Conservation (phyloP, 1,284 basidiomycete genomes). For the Puccinia novopanici region DNA sequence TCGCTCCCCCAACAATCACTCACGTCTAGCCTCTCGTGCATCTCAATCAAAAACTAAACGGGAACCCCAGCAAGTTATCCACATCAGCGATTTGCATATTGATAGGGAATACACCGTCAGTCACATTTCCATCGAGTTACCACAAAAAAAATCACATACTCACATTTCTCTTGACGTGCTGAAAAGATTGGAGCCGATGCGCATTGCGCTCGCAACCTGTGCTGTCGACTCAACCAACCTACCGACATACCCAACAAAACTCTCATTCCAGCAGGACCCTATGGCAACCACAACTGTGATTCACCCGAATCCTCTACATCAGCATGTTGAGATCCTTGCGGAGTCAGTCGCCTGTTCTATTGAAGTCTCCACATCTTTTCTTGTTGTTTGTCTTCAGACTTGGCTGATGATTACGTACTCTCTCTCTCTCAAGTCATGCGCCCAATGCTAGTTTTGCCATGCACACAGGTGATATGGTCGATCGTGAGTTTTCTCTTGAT, state of each 20-base stretch:
- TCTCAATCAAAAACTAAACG: constrained; percentile 27
- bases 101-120: constrained; percentile 59
- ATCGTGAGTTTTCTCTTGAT: constrained; percentile 61
- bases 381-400: not conserved
- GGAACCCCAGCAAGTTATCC: constrained; percentile 55
- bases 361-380: too few species aligned
- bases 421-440: constrained; percentile 50
- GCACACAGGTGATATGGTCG: constrained; percentile 69
- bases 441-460: constrained; percentile 64
- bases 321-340: constrained; percentile 63
- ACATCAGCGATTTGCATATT: constrained; percentile 58
- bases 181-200: constrained; percentile 63
- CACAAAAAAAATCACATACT: too few species aligned
- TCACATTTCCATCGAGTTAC: not conserved
- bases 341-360: constrained; percentile 54
- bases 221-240: constrained; percentile 61
- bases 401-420: not conserved
- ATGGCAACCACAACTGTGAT: constrained; percentile 65
- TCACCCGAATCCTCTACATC: constrained; percentile 63
- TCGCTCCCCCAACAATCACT: constrained; percentile 1
- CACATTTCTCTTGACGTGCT: too few species aligned
- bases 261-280: constrained; percentile 61
- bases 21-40: constrained; percentile 5
- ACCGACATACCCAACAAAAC: constrained; percentile 42
- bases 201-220: constrained; percentile 67